A percentile compares a stretch with the other conserved stretches of the same genome.
phyloP scores from a whole-genome alignment of 306 rosid species.

The Carpinus viminea region DNA sequence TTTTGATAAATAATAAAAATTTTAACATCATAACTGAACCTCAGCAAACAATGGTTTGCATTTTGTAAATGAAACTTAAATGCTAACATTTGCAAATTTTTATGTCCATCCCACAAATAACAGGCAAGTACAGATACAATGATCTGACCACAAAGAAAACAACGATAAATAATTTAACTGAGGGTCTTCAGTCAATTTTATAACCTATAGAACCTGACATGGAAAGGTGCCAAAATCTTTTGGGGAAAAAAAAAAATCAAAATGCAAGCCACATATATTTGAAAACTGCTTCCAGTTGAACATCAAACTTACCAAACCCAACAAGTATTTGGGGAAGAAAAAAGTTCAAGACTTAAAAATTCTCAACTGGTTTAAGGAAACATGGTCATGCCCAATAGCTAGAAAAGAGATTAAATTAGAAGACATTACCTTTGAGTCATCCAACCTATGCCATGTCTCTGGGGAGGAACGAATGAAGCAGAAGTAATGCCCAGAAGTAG shows the following conservation, averaged over 20 bases:
- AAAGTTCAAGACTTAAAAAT: not conserved
- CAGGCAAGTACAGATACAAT: not conserved
- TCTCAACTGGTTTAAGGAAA: not conserved
- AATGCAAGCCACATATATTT: not conserved
- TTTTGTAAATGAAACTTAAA: not conserved
- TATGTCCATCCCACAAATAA: not conserved
- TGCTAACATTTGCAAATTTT: not conserved
- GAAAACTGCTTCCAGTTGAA: not conserved
- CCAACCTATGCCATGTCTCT: slow-evolving; percentile 73
- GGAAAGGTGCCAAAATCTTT: not conserved
- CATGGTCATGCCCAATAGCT: slow-evolving; percentile 1
- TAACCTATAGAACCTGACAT: not conserved
- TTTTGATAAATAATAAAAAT: too few relatives aligned
- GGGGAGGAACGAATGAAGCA: slow-evolving; percentile 79
- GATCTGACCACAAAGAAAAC: not conserved
- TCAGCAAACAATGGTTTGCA: not conserved
- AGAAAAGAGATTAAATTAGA: not conserved
- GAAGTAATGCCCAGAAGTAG: slow-evolving; percentile 82
- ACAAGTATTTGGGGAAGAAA: not conserved
- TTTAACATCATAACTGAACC: too few relatives aligned
- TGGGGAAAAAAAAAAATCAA: not conserved
- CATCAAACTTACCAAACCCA: not conserved
- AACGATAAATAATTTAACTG: not conserved
- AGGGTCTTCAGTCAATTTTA: not conserved
- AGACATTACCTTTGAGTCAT: slow-evolving; percentile 69